Evolutionary conservation across 768 basidiomycete species (phyloP), one percentile per base, ranked within the genome.

Genomic region (Boletus vermiculosoides): DNA sequence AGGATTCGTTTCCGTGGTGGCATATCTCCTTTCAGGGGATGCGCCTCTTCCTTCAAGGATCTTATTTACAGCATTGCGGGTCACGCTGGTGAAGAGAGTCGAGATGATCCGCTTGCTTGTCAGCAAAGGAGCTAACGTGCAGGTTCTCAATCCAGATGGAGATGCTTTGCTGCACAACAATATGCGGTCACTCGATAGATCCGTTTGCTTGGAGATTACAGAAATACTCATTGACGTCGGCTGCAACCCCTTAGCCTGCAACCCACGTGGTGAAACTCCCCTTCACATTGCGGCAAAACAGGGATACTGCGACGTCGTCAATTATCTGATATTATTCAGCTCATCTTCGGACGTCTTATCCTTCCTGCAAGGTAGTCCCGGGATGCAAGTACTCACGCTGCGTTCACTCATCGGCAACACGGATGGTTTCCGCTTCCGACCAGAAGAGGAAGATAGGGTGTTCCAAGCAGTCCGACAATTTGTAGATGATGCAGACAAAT

Each of bases 21-120:
- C 45, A 1, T 53, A 49, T 37, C 33, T 50, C 2, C 36, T 53
- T 13, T 45, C 52, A 23, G 1, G 3, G 5, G 23, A 22, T 4
- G 33, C 18, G 3, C 13, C 16, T 0, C 46, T 58, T 49, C 57
- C 57, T 2, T 31, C 41, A 2, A 56, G 18, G n/a, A 42, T 56
- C 6, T 22, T 58, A 6, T 57, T 57, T 34, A 3, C 31, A 8
- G 40, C 49, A 22, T 6, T 46, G 1, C 58, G 22, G 10, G 28
- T 5, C n/a, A 36, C 49, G 0, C 0, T 12, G 9, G 1, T 9
- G 12, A 60, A 33, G 46, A 22, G 57, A 45, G 41, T 40, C 12
- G 36, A 40, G 23, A 53, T 61, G 48, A 7, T 60, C 22, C 49
- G 23, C 7, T 34, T 61, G 0, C 56, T 63, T 13, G 16, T 52